Evolutionary conservation across 768 basidiomycete genomes (phyloP), one percentile per base, ranked within the genome.

Genomic region (Coprinopsis sp.): DNA sequence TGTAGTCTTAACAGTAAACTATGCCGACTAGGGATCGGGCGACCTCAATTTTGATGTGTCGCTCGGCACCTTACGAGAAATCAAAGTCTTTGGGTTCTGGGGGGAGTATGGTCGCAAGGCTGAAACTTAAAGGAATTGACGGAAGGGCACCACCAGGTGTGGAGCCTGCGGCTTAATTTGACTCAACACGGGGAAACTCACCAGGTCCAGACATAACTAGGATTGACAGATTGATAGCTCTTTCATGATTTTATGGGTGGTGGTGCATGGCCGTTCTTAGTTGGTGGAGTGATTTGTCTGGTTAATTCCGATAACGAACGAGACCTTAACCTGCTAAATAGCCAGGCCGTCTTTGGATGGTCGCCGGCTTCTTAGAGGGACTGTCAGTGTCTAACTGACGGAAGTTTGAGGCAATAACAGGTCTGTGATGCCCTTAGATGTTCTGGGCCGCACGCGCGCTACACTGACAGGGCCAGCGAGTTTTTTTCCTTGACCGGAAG

Each of bases 251-350:
- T 78, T 77, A 79, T 84, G 81, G 82, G 81, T 84, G 82, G 82
- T 84, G 81, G 82, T 85, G 82, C 82, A 85, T 85, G 82, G 83
- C 82, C 80, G 77, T 85, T 85, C 82, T 84, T 85, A 84, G 82
- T 85, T 85, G 77, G 80, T 71, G 84, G 84, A 88, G 85, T 87
- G 87, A 88, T 87, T 88, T 88, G 87, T 89, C 87, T 88, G 87
- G 85, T 87, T 88, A 87, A 89, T 87, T 87, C 83, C 79, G 84
- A 88, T 87, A 87, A 87, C 79, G 81, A 88, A 86, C 78, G 84
- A 88, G 84, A 88, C 86, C 82, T 85, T 84, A 81, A 82, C 82
- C 82, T 86, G 84, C 86, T 87, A 84, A 87, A 86, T 88, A 87
- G 84, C 75, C 82, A 73, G 79, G 77, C 75, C 67, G 77, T 74